Evolutionary conservation across 202 grass and related monocot genomes (phyloP).

Genomic region (Eragrostis tef): DNA sequence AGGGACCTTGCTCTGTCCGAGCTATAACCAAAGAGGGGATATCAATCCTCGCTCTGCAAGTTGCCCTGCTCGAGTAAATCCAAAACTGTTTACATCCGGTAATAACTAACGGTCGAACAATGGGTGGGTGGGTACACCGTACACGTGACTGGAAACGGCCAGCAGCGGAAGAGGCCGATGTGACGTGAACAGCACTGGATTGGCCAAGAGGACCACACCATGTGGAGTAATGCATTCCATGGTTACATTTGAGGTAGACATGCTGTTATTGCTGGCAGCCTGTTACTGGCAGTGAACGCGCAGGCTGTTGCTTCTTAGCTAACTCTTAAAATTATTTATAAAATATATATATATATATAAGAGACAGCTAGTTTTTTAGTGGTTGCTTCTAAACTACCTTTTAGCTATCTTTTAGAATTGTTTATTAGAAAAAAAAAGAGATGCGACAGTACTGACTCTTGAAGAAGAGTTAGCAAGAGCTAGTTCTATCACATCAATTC

Average conservation of each 20-base stretch:
- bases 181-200: slow-evolving; percentile 15
- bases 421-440: too few relatives aligned
- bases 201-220: slow-evolving; percentile 21
- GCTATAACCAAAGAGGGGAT: not conserved
- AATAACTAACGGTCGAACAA: slow-evolving; percentile 14
- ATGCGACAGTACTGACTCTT: too few relatives aligned
- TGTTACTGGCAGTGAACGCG: slow-evolving; percentile 6
- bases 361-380: too few relatives aligned
- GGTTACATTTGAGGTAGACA: slow-evolving; percentile 12
- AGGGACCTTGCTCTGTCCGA: not conserved
- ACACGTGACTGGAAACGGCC: slow-evolving; percentile 20
- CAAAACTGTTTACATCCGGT: not conserved
- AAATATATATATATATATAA: too few relatives aligned
- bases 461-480: too few relatives aligned
- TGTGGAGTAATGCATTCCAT: slow-evolving; percentile 8
- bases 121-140: too few relatives aligned
- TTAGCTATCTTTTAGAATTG: too few relatives aligned
- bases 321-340: too few relatives aligned
- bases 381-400: too few relatives aligned
- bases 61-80: slow-evolving; percentile 10
- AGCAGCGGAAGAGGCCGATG: slow-evolving; percentile 6
- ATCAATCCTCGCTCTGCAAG: not conserved
- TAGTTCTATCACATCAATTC: too few relatives aligned
- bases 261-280: not conserved
- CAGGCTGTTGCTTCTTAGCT: too few relatives aligned